These are phyloP conservation scores for Gonapodya prolifera DNA, from an alignment of 192 early-diverging fungal genomes.

Conservation along the genomic window DNA sequence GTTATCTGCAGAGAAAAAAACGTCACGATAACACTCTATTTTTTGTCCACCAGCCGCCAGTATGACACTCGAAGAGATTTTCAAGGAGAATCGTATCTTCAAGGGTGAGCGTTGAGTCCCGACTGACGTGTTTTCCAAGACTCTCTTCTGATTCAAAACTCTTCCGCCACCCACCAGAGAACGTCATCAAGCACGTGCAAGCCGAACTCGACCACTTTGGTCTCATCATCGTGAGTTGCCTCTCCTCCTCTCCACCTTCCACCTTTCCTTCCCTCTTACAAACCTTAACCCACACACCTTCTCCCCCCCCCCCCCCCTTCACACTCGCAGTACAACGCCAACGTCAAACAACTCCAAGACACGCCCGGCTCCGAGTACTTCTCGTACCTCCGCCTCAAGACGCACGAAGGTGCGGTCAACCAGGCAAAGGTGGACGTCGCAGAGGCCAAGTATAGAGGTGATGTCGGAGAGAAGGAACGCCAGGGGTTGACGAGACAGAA, in stretches of 20 bases:
- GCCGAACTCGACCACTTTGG: slow-evolving; percentile 40
- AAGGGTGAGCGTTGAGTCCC: no score
- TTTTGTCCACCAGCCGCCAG: neutral
- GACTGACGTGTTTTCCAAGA: no score
- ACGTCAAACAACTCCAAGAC: slow-evolving; percentile 37
- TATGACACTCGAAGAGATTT: slow-evolving; percentile 28
- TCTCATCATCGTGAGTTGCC: slow-evolving; percentile 29
- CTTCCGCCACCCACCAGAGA: no score
- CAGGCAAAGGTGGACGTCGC: slow-evolving; percentile 47
- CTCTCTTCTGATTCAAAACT: no score
- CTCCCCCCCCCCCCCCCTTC: no score
- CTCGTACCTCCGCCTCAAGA: slow-evolving; percentile 31
- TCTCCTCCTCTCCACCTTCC: no score
- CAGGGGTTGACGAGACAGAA: slow-evolving; percentile 29
- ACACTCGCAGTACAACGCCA: slow-evolving; percentile 50
- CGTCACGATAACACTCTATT: neutral
- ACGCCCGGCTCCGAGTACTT: slow-evolving; percentile 38
- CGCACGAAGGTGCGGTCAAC: slow-evolving; percentile 37
- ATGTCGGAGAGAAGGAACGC: slow-evolving; percentile 37
- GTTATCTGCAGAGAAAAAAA: no score
- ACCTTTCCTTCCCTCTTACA: no score
- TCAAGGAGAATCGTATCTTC: slow-evolving; percentile 34
- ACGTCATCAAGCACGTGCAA: slow-evolving; percentile 31
- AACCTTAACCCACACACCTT: no score
- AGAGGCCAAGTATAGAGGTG: slow-evolving; percentile 25